Conservation (phyloP, 2,329 filamentous ascomycete genomes). For the Colletotrichum neosansevieriae region DNA sequence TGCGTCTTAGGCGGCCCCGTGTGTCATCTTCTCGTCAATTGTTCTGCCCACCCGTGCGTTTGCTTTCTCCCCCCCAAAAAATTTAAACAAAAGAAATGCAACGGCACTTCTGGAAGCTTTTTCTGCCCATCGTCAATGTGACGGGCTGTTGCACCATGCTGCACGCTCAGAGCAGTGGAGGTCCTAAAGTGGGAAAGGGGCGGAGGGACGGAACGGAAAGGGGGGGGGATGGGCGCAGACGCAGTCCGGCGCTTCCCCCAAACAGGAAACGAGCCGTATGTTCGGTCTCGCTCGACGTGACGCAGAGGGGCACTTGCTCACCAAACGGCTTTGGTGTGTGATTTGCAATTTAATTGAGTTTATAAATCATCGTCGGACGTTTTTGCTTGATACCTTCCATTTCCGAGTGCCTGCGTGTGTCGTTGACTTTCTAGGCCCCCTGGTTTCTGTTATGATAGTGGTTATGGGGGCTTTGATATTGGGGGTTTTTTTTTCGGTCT, state of each 20-base stretch:
- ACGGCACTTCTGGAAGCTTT: slow-evolving; percentile 30
- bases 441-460: too few species aligned
- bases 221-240: too few species aligned
- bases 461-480: too few species aligned
- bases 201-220: too few species aligned
- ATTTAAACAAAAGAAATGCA: background rate
- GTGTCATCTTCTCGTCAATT: background rate
- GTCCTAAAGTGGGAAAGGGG: background rate
- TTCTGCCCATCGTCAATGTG: slow-evolving; percentile 21
- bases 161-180: background rate
- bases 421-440: slow-evolving; percentile 12
- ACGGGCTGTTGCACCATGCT: slow-evolving; percentile 4
- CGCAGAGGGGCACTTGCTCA: too few species aligned
- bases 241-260: too few species aligned
- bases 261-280: too few species aligned
- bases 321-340: background rate
- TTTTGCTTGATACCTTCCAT: background rate
- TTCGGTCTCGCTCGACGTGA: too few species aligned
- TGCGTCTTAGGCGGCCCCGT: background rate
- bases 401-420: background rate
- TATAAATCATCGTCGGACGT: background rate
- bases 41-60: background rate
- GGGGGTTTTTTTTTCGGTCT: too few species aligned
- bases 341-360: slow-evolving; percentile 26
- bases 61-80: background rate